phyloP scores from a whole-genome alignment of 2,329 filamentous ascomycete genomes.

The Nigrograna mackinnonii region DNA sequence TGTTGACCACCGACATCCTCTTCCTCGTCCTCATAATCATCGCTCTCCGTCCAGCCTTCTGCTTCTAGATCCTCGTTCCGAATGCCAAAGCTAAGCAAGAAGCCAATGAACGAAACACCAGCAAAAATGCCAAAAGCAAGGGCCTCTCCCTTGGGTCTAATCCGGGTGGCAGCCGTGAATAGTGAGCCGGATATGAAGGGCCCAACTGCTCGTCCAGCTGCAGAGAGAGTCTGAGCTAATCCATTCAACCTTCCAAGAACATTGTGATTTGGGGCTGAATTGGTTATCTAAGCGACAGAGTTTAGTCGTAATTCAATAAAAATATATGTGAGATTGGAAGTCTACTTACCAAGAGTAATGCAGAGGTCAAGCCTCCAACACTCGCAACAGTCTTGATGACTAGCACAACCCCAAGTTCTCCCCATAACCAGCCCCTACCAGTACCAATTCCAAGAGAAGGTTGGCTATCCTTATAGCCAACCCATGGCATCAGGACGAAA shows the following conservation, averaged over 20 bases:
- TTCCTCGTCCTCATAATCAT: constrained; percentile 31
- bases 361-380: constrained; percentile 87
- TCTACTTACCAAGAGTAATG: constrained; percentile 75
- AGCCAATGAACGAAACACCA: constrained; percentile 79
- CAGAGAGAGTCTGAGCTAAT: constrained; percentile 89
- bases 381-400: constrained; percentile 89
- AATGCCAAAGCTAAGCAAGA: constrained; percentile 78
- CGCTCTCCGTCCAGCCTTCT: constrained; percentile 55
- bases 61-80: constrained; percentile 64
- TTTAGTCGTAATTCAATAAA: too few species aligned
- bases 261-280: constrained; percentile 83
- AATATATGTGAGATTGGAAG: neutral
- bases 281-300: constrained; percentile 72
- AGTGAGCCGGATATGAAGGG: constrained; percentile 87
- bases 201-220: constrained; percentile 83
- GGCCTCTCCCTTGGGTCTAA: constrained; percentile 80
- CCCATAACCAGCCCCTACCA: constrained; percentile 73
- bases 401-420: constrained; percentile 78
- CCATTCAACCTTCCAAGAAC: constrained; percentile 91
- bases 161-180: constrained; percentile 75
- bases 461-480: constrained; percentile 72
- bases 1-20: constrained; percentile 21
- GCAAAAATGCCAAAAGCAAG: constrained; percentile 88
- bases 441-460: constrained; percentile 55
- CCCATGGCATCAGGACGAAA: constrained; percentile 87